Percentiles rank a stretch among this genome's conserved stretches.
Evolutionary conservation across 768 basidiomycete species (phyloP).

Genomic region (Termitomyces bulborhizus): DNA sequence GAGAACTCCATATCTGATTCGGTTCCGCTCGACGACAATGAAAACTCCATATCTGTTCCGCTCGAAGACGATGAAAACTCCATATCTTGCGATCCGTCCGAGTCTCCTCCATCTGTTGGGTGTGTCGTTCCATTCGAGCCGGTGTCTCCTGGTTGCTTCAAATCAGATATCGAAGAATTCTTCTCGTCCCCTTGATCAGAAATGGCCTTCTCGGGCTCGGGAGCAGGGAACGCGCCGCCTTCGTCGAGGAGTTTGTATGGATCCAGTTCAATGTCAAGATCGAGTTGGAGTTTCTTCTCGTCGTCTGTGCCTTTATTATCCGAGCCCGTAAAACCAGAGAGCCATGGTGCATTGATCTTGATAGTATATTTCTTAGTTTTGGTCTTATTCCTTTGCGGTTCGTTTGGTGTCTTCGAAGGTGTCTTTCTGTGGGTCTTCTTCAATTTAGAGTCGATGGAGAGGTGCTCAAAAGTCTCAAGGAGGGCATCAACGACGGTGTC

Average conservation of each 20-base stretch:
- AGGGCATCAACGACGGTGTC: background rate
- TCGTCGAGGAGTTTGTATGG: conserved; percentile 9
- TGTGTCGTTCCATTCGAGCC: background rate
- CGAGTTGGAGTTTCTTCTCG: background rate
- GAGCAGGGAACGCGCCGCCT: conserved; percentile 1
- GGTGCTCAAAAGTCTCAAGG: conserved; percentile 1
- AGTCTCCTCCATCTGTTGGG: background rate
- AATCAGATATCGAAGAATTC: background rate
- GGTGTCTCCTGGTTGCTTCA: background rate
- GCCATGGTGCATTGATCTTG: conserved; percentile 6
- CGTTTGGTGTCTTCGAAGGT: background rate
- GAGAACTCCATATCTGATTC: conserved; percentile 7
- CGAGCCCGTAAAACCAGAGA: background rate
- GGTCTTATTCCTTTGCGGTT: background rate
- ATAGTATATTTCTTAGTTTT: conserved; percentile 5
- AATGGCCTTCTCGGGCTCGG: background rate
- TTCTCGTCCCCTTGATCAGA: background rate
- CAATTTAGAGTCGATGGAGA: background rate
- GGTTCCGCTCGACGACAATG: background rate
- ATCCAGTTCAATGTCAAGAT: conserved; percentile 1
- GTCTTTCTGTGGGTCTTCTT: background rate
- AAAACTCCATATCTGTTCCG: conserved; percentile 5
- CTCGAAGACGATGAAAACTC: conserved; percentile 5
- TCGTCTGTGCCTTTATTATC: background rate
- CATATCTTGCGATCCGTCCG: conserved; percentile 6